Conservation (phyloP, 1,284 basidiomycete species). For the Peniophora sp. region DNA sequence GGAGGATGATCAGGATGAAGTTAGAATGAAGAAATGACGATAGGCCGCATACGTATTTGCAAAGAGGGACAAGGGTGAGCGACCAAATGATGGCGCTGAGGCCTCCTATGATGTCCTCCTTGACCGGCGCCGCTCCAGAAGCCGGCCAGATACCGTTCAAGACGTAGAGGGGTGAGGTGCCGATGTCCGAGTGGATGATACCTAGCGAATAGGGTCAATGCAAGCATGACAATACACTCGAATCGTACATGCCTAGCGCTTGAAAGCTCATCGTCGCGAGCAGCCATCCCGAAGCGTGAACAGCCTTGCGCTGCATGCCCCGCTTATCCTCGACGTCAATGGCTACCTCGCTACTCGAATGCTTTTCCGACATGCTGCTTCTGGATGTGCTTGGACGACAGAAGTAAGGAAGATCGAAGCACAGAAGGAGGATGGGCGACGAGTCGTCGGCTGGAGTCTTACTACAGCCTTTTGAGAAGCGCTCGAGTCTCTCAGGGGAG, state of each 20-base stretch:
- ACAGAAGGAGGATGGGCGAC: background rate
- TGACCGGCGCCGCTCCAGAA: slow-evolving; percentile 33
- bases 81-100: slow-evolving; percentile 59
- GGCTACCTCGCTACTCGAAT: background rate
- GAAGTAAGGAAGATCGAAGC: background rate
- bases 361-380: background rate
- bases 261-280: slow-evolving; percentile 25
- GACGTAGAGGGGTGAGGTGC: slow-evolving; percentile 57
- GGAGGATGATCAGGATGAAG: slow-evolving; percentile 1
- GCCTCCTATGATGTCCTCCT: slow-evolving; percentile 56
- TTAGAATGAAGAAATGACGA: background rate
- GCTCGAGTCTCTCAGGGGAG: background rate
- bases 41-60: slow-evolving; percentile 52
- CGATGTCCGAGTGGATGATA: slow-evolving; percentile 63
- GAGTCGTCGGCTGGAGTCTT: background rate
- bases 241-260: slow-evolving; percentile 24
- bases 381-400: background rate
- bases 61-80: slow-evolving; percentile 49
- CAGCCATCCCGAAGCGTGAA: slow-evolving; percentile 19
- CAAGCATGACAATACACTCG: background rate
- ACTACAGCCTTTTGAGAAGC: background rate
- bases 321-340: background rate
- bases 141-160: slow-evolving; percentile 58
- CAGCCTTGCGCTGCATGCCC: slow-evolving; percentile 5
- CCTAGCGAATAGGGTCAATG: slow-evolving; percentile 24